Evolutionary conservation across 106 monocot species (phyloP).

Genomic region (Dioscorea zingiberensis): DNA sequence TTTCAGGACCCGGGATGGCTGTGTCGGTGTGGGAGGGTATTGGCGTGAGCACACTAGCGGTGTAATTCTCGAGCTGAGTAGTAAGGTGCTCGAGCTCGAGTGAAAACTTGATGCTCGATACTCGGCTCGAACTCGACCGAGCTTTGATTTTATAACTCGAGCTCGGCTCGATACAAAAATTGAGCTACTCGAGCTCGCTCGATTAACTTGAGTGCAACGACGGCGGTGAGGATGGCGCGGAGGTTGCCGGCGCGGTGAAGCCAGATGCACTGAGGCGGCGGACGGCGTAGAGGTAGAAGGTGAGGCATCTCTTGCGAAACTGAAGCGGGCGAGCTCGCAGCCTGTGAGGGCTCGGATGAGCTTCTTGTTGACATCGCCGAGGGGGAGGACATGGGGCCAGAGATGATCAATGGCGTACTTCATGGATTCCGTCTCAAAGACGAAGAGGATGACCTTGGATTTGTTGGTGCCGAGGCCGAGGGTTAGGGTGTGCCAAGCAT

Average conservation of each 20-base stretch:
- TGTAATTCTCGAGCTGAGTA: too few relatives aligned
- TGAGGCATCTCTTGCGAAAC: slow-evolving; percentile 84
- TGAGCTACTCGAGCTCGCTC: too few relatives aligned
- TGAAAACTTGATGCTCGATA: too few relatives aligned
- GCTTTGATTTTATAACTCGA: too few relatives aligned
- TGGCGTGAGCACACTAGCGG: too few relatives aligned
- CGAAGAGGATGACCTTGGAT: slow-evolving; percentile 80
- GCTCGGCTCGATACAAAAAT: too few relatives aligned
- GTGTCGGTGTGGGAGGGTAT: too few relatives aligned
- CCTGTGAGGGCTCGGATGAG: slow-evolving; percentile 60
- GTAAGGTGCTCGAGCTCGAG: too few relatives aligned
- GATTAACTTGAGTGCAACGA: slow-evolving; percentile 59
- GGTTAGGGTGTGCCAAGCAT: slow-evolving; percentile 86
- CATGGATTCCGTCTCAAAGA: slow-evolving; percentile 77
- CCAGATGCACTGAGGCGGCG: slow-evolving; percentile 39
- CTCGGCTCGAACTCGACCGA: too few relatives aligned
- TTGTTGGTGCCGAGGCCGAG: slow-evolving; percentile 94
- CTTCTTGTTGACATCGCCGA: slow-evolving; percentile 72
- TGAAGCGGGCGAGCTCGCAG: slow-evolving; percentile 88
- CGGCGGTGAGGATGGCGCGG: slow-evolving; percentile 42
- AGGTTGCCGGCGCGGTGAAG: slow-evolving; percentile 67
- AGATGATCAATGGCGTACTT: slow-evolving; percentile 55
- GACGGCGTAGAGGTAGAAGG: slow-evolving; percentile 85
- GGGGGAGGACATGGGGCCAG: slow-evolving; percentile 51
- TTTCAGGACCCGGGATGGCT: too few relatives aligned